Base-by-base conservation (phyloP, 148 eudicot species). In the Spergularia marina region DNA sequence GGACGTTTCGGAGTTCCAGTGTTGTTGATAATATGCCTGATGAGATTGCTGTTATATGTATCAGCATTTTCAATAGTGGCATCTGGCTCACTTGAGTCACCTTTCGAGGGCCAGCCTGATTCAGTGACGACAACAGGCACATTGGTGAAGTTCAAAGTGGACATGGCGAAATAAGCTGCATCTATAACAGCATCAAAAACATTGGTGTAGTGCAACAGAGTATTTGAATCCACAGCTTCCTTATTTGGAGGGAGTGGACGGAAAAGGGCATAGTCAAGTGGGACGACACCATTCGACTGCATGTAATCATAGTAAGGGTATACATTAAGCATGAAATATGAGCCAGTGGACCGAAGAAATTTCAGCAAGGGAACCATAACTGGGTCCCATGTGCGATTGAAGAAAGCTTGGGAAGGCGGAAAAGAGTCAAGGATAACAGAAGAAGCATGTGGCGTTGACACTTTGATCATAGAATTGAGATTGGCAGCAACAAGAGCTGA, bases 1-100 rank as follows among this genome's bases (percentile, higher is more conserved):
- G 98, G 97, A 74, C 92, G 98, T 65, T 94, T 94, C 14, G 98
- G 98, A 5, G 98, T 94, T 74, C 98, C 98, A 0, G 98, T 91
- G 72, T 83, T 90, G 86, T 94, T 94, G 14, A 83, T 74, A 15
- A 94, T 86, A 54, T 92, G 97, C 82, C 82, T 82, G 10, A 94
- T 89, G 65, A 94, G 83, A 78, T 94, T 91, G 76, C 95, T 91
- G 69, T 91, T 94, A 77, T 91, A 94, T 30, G 97, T 89, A 74
- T 91, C 87, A 11, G 97, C 97, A 69, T 94, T 94, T 60, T 91
- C 95, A 39, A 82, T 53, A 53, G 91, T 90, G 62, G 98, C 98
- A 67, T 86, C 95, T 5, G 91, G 91, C 85, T 94, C 98, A 0
- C 84, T 70, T 0, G 95, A 69, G 68, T 86, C 95, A 16, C 98